Evolutionary conservation across 805 yeast genomes (phyloP), one percentile per base, ranked within the genome.

Genomic region (Pichia scutulata): DNA sequence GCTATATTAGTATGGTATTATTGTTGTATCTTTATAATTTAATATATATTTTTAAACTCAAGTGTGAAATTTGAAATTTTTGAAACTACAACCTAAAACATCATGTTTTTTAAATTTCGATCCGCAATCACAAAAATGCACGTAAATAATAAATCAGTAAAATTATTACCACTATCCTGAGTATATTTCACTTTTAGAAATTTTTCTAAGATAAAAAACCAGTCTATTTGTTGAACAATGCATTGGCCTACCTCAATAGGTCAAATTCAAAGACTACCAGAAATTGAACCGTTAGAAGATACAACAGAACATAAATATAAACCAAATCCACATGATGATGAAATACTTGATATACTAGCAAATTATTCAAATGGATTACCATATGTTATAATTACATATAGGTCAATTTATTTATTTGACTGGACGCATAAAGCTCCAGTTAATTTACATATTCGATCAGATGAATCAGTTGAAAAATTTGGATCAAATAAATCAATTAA

Each of bases 341-440:
- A 42, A 21, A 51, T 52, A 26, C 25, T 49, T 13, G 30, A 46
- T 19, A 25, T 47, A 19, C n/a, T 46, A 5, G 25, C 46, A 22
- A 47, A 43, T 25, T 40, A 54, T 46, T 42, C 48, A 12, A 46
- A 47, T 18, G 46, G 49, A 22, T 55, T 59, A 26, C 68, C 73
- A 6, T 58, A 69, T 30, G 63, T 64, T 1, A 60, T 66, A 6
- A 46, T 71, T 12, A 73, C 77, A 2, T 59, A 61, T 47, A 52
- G 70, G n/a, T 62, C 70, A 6, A 47, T 73, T 4, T 73, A 70
- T 52, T 46, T 74, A 33, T 73, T 63, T 59, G 70, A 73, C 50
- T 65, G 68, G 22, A 57, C 61, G 52, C 75, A 78, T 3, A 64
- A 72, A 44, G 64, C 75, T 14, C 80, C 82, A 1, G 63, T 80